Conservation (phyloP, 2,329 filamentous ascomycete species). For the Epicoccum sorghinum region DNA sequence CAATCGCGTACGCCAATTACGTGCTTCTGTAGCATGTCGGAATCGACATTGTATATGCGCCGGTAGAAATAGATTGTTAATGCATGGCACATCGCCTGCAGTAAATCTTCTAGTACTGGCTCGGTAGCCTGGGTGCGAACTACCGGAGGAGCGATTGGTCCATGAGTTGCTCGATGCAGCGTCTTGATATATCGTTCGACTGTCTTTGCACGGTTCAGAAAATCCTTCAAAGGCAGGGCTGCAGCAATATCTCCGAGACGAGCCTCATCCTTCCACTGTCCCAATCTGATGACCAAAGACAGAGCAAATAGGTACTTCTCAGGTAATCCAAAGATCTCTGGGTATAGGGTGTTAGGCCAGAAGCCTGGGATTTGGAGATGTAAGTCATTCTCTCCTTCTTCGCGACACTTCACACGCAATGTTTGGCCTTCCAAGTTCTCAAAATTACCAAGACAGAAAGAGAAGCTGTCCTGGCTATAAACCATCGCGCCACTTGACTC, state of each 20-base stretch:
- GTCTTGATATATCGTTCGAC: conserved; percentile 43
- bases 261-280: conserved; percentile 50
- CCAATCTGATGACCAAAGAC: conserved; percentile 50
- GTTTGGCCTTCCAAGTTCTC: conserved; percentile 42
- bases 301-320: conserved; percentile 45
- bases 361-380: conserved; percentile 51
- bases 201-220: conserved; percentile 40
- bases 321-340: conserved; percentile 54
- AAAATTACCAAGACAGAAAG: conserved; percentile 42
- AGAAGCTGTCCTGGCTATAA: conserved; percentile 42
- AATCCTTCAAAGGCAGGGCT: conserved; percentile 35
- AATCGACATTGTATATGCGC: conserved; percentile 50
- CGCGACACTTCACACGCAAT: conserved; percentile 42
- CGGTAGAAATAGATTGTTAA: conserved; percentile 56
- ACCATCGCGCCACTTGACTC: conserved; percentile 19
- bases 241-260: conserved; percentile 18
- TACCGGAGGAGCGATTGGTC: not conserved
- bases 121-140: not conserved
- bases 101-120: conserved; percentile 37
- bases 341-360: conserved; percentile 52
- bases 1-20: conserved; percentile 48
- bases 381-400: conserved; percentile 53
- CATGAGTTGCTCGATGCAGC: conserved; percentile 11
- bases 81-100: conserved; percentile 52
- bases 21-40: conserved; percentile 49